Evolutionary conservation across 306 rosid genomes (phyloP), one percentile per base, ranked within the genome.

Genomic region (Lathyrus tuberosus): DNA sequence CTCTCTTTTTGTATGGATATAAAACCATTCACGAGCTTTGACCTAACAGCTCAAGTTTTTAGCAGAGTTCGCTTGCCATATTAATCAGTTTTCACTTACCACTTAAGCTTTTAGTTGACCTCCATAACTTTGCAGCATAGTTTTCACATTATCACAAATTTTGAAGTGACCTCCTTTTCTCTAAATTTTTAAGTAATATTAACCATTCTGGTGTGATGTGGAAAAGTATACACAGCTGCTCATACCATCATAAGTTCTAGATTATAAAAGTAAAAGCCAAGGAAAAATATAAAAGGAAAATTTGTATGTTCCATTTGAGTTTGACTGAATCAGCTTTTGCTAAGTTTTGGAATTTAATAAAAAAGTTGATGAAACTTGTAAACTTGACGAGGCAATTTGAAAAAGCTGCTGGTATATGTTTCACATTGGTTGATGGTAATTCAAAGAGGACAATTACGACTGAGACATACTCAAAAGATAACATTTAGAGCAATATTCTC

Each of bases 11-110:
- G 71, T 35, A 11, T 28, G 35, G 41, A 57, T 62, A 43, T 52
- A 31, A 33, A 18, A 76, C 28, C 28, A 69, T 60, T 76, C 59
- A 49, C 53, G 42, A 51, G 65, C 15, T 69, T 35, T 37, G 42
- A 20, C 5, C 16, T 18, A 22, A 22, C 24, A 8, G 16, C 58
- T 41, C 51, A 69, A 60, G 26, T 41, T 59, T 70, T 62, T 54
- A 30, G 5, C 48, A 57, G 52, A 69, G 24, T 51, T n/a, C 62
- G 44, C 41, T 73, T 10, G 46, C 37, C 54, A 64, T 28, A 41
- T 33, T 44, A 16, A 13, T 33, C 11, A 16, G 2, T 28, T 64
- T 64, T 41, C 28, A 41, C 72, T 24, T 16, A 52, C 26, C 16
- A 6, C 51, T 40, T 42, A 41, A 41, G 47, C 26, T 73, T 52